These are phyloP conservation scores for Earliella scabrosa DNA, from an alignment of 1,284 basidiomycete genomes.

Conservation along the genomic window DNA sequence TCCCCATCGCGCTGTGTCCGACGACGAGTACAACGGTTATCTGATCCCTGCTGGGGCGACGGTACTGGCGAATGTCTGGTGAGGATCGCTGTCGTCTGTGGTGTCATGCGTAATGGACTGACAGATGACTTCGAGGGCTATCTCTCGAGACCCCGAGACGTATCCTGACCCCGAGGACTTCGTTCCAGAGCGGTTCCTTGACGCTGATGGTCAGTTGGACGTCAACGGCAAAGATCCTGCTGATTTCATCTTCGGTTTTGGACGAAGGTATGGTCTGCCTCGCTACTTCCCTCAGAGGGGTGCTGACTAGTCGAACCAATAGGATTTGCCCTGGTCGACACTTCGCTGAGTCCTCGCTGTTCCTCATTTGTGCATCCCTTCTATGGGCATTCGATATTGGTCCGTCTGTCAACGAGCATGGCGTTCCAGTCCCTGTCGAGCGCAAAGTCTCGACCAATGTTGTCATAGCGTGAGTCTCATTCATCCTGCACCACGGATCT, in stretches of 20 bases:
- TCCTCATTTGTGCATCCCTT: constrained; percentile 3
- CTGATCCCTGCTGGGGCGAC: constrained; percentile 10
- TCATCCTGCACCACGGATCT: too few species aligned
- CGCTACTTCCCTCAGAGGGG: too few species aligned
- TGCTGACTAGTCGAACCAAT: too few species aligned
- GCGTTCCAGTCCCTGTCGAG: neutral
- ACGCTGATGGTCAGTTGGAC: constrained; percentile 7
- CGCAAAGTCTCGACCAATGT: neutral
- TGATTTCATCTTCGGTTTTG: constrained; percentile 12
- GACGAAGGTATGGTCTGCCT: constrained; percentile 12
- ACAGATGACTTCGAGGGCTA: constrained; percentile 9
- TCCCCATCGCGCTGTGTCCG: constrained; percentile 4
- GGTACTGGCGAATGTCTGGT: constrained; percentile 12
- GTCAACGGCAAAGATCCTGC: constrained; percentile 5
- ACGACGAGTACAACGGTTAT: constrained; percentile 15
- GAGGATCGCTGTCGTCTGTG: neutral
- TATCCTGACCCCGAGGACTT: constrained; percentile 26
- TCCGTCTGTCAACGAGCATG: constrained; percentile 7
- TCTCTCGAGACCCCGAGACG: constrained; percentile 17
- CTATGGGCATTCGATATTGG: constrained; percentile 12
- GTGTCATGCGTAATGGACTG: neutral
- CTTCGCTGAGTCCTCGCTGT: constrained; percentile 12
- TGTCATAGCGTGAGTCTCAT: constrained; percentile 2
- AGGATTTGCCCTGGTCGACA: constrained; percentile 17
- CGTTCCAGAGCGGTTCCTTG: constrained; percentile 24